Evolutionary conservation across 148 eudicot species (phyloP).

Genomic region (Drosera capensis): DNA sequence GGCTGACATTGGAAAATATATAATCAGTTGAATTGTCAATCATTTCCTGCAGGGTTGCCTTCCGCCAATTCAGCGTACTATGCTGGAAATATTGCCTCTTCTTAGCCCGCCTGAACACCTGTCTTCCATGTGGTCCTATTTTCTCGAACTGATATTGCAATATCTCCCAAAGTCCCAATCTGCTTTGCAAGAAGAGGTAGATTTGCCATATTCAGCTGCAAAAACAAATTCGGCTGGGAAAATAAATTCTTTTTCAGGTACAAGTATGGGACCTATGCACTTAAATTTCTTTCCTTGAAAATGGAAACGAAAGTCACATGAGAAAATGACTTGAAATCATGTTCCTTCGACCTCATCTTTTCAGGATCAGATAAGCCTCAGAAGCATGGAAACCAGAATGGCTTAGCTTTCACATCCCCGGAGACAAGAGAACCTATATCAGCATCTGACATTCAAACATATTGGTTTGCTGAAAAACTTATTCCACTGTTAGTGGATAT

Average conservation of each 20-base stretch:
- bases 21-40: not conserved
- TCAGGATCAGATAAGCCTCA: conserved; percentile 21
- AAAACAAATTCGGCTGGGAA: conserved; percentile 15
- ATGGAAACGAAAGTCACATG: not conserved
- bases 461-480: conserved; percentile 74
- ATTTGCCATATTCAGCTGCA: conserved; percentile 16
- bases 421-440: conserved; percentile 16
- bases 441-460: conserved; percentile 18
- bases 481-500: conserved; percentile 65
- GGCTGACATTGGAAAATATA: no score
- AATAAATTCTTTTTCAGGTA: conserved; percentile 25
- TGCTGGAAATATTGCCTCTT: conserved; percentile 66
- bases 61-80: conserved; percentile 76
- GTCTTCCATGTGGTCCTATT: conserved; percentile 61
- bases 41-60: conserved; percentile 59
- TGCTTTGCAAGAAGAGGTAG: conserved; percentile 25
- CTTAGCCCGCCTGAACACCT: conserved; percentile 74
- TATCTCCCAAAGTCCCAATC: conserved; percentile 54
- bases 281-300: not conserved
- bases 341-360: not conserved
- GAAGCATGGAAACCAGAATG: conserved; percentile 24
- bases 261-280: not conserved
- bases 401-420: conserved; percentile 16
- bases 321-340: not conserved
- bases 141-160: conserved; percentile 44